A percentile compares a stretch with the other conserved stretches of the same genome.
phyloP scores from a whole-genome alignment of 441 rosid genomes.

The Erodium trifolium region DNA sequence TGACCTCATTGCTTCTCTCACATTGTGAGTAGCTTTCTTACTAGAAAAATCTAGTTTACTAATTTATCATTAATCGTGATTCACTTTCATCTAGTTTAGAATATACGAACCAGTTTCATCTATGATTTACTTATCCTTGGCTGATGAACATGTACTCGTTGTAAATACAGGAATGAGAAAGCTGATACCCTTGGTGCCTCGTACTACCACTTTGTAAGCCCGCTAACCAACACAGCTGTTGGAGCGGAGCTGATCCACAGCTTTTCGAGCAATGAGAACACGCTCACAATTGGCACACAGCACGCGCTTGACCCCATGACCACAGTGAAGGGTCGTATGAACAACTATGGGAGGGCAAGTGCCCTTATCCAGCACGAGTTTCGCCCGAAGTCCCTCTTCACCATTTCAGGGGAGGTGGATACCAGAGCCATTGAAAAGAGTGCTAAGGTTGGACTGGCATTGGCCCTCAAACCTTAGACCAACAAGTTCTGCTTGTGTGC shows the following conservation, averaged over 20 bases:
- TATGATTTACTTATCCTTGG: no score
- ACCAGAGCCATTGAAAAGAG: slow-evolving; percentile 72
- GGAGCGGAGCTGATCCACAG: slow-evolving; percentile 73
- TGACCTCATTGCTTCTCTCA: no score
- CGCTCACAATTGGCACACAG: slow-evolving; percentile 64
- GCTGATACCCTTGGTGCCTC: slow-evolving; percentile 61
- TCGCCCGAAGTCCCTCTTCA: slow-evolving; percentile 73
- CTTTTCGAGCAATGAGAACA: slow-evolving; percentile 66
- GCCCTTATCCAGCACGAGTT: slow-evolving; percentile 88
- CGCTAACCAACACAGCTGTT: slow-evolving; percentile 46
- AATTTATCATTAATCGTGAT: no score
- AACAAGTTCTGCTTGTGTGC: neutral
- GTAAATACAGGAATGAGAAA: slow-evolving; percentile 56
- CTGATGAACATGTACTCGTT: no score
- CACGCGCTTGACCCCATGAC: slow-evolving; percentile 71
- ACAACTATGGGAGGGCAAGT: slow-evolving; percentile 60
- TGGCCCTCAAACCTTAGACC: slow-evolving; percentile 74
- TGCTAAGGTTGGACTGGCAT: slow-evolving; percentile 78
- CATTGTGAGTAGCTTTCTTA: no score
- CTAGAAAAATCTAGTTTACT: no score
- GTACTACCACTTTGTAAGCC: slow-evolving; percentile 63
- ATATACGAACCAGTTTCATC: no score
- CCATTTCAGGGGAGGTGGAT: slow-evolving; percentile 79
- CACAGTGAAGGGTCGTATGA: slow-evolving; percentile 52
- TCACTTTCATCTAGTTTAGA: no score